Evolutionary conservation across 345 rosid genomes (phyloP), one percentile per base, ranked within the genome.

Genomic region (Citropsis articulata): DNA sequence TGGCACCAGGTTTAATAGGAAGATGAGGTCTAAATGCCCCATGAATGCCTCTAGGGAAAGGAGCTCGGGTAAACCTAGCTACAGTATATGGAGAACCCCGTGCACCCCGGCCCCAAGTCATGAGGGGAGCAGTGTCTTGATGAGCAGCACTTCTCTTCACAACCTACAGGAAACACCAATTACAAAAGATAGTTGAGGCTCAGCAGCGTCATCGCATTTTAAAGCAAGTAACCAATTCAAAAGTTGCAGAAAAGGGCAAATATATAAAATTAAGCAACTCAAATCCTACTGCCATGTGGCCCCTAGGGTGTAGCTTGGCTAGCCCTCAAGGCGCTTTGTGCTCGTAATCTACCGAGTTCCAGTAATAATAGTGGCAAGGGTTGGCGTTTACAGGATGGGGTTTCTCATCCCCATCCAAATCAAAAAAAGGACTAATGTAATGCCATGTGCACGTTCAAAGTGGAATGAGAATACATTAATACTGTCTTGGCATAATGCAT

Each of bases 1-100:
- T 85, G 50, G 91, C 90, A 81, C 99, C 98, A 45, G 66, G 85
- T 81, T 90, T 96, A 60, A 90, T 48, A 5, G 85, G 83, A 22
- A 86, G 84, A 48, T 89, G 95, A 48, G 92, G 83, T 81, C 98
- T 87, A 80, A 88, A 91, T n/a, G 78, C 73, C 78, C 89, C 88
- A n/a, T 84, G 78, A 35, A 83, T 79, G 64, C 96, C 96, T 84
- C 99, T 87, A 31, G 84, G 69, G 74, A 88, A 93, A 50, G 94
- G 62, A 33, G 76, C 86, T 85, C 97, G 85, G 28, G 89, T 28
- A 78, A 90, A 91, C 87, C 98, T 89, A 56, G 90, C 80, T 9
- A 77, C 67, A 59, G 81, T 69, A 81, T 80, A 90, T 9, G 87
- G 77, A 74, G 90, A 76, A 66, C 88, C 87, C 57, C 89, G 85